Percentiles rank a stretch among this genome's conserved stretches.
Evolutionary conservation across 331 rosid genomes (phyloP).

Genomic region (Saraca asoca): DNA sequence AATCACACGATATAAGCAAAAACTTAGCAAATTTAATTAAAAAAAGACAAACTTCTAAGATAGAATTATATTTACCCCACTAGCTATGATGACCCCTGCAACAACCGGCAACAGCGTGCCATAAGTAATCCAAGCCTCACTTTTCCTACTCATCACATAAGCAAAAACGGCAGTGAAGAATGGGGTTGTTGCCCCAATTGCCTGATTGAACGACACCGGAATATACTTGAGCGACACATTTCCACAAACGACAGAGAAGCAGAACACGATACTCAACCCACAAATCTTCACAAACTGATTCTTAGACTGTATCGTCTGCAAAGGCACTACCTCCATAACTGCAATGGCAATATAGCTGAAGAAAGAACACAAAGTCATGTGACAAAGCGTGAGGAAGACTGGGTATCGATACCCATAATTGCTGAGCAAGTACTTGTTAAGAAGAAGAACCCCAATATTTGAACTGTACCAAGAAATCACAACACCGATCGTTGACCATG

Average conservation of each 20-base stretch:
- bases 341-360: slow-evolving; percentile 62
- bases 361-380: slow-evolving; percentile 67
- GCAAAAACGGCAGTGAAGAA: slow-evolving; percentile 77
- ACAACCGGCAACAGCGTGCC: slow-evolving; percentile 72
- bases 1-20: too few relatives aligned
- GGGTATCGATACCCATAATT: slow-evolving; percentile 68
- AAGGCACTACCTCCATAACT: slow-evolving; percentile 57
- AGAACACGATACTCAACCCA: slow-evolving; percentile 57
- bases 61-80: slow-evolving; percentile 49
- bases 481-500: slow-evolving; percentile 40
- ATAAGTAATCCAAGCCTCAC: slow-evolving; percentile 73
- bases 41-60: background rate
- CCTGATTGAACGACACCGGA: slow-evolving; percentile 76
- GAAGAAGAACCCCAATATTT: slow-evolving; percentile 45
- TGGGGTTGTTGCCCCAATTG: slow-evolving; percentile 74
- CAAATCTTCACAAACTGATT: slow-evolving; percentile 55
- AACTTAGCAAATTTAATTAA: too few relatives aligned
- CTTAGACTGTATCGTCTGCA: slow-evolving; percentile 55
- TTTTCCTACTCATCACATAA: slow-evolving; percentile 47
- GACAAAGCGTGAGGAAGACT: slow-evolving; percentile 67
- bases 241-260: slow-evolving; percentile 74
- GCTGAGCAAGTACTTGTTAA: slow-evolving; percentile 52
- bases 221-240: slow-evolving; percentile 64
- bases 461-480: slow-evolving; percentile 45
- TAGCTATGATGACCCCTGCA: slow-evolving; percentile 63